Evolutionary conservation across 192 early-diverging fungal genomes (phyloP).

Genomic region (Gamsiella multidivaricata): DNA sequence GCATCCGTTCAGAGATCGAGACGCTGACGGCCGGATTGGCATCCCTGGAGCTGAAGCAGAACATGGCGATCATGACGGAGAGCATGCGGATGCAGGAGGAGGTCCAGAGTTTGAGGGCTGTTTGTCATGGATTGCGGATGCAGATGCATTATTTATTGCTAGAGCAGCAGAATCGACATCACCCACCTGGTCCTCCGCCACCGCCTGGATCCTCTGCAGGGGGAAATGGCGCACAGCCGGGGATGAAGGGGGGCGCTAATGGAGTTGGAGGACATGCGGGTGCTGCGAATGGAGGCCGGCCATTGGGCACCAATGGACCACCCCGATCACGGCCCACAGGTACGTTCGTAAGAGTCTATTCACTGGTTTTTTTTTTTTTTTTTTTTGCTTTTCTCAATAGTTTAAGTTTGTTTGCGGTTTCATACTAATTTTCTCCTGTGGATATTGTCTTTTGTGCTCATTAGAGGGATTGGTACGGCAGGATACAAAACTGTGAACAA

Average conservation of each 20-base stretch:
- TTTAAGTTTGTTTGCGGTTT: too few relatives aligned
- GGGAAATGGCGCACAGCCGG: slow-evolving; percentile 18
- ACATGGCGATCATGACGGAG: slow-evolving; percentile 76
- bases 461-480: slow-evolving; percentile 37
- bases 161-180: slow-evolving; percentile 52
- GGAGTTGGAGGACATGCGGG: background rate
- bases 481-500: slow-evolving; percentile 41
- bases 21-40: slow-evolving; percentile 64
- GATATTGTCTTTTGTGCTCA: background rate
- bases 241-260: slow-evolving; percentile 9
- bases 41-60: slow-evolving; percentile 73
- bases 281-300: slow-evolving; percentile 11
- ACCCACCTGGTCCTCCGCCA: slow-evolving; percentile 24
- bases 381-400: too few relatives aligned
- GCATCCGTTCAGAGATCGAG: slow-evolving; percentile 65
- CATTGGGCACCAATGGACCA: slow-evolving; percentile 27
- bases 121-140: slow-evolving; percentile 74
- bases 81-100: slow-evolving; percentile 75
- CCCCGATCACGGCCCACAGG: slow-evolving; percentile 38
- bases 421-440: background rate
- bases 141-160: slow-evolving; percentile 75
- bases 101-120: slow-evolving; percentile 69
- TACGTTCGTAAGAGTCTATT: background rate
- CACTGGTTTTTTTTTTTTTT: background rate
- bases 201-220: slow-evolving; percentile 27